Conservation (phyloP, 2,329 filamentous ascomycete species). For the Corinectria fuckeliana region DNA sequence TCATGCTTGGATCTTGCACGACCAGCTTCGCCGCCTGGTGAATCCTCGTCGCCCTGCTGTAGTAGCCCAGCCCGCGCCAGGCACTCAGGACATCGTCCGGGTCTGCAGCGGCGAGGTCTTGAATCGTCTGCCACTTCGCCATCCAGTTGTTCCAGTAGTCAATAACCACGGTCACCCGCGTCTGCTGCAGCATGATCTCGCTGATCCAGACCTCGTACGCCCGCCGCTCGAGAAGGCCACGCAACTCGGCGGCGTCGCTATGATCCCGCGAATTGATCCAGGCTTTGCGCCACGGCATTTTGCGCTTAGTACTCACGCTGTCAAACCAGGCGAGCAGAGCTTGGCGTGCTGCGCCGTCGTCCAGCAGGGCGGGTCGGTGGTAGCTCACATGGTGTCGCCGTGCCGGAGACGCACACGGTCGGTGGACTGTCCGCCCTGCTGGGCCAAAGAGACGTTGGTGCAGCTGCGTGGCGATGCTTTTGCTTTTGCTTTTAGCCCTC, state of each 20-base stretch:
- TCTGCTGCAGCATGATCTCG: slow-evolving; percentile 73
- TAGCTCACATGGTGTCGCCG: slow-evolving; percentile 51
- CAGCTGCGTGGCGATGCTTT: slow-evolving; percentile 15
- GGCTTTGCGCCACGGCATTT: slow-evolving; percentile 65
- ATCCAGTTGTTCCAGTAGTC: slow-evolving; percentile 71
- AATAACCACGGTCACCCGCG: slow-evolving; percentile 66
- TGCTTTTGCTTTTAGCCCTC: slow-evolving; percentile 26
- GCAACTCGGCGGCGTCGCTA: slow-evolving; percentile 43
- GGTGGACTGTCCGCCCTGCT: neutral
- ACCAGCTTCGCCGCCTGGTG: slow-evolving; percentile 63
- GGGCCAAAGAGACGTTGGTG: slow-evolving; percentile 27
- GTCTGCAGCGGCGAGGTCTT: slow-evolving; percentile 59
- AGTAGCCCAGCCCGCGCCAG: slow-evolving; percentile 69
- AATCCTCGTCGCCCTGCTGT: slow-evolving; percentile 67
- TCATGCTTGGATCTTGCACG: slow-evolving; percentile 48
- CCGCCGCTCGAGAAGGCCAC: slow-evolving; percentile 55
- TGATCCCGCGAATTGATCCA: slow-evolving; percentile 56
- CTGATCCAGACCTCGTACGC: slow-evolving; percentile 73
- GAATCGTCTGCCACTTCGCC: slow-evolving; percentile 64
- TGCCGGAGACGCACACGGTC: slow-evolving; percentile 24
- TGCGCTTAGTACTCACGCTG: slow-evolving; percentile 51
- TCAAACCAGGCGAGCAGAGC: slow-evolving; percentile 61
- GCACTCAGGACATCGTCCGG: slow-evolving; percentile 63
- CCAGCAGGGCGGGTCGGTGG: slow-evolving; percentile 57
- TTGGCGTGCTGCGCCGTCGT: slow-evolving; percentile 41